phyloP scores from a whole-genome alignment of 495 filamentous ascomycete species.

The Glutinoglossum americanum region DNA sequence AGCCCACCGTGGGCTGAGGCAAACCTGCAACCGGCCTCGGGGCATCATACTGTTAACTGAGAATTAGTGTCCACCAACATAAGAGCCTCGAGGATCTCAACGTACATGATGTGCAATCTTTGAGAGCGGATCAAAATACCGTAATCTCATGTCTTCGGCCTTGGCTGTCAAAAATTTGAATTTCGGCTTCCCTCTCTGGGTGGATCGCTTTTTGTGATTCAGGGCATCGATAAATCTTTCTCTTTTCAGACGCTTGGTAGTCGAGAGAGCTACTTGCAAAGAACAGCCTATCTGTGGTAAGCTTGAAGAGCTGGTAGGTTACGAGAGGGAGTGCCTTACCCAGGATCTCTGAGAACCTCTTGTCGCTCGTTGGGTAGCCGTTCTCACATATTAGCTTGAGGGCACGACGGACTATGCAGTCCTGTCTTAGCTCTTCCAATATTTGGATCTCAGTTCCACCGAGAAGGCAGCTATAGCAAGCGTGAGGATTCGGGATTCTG shows the following conservation, averaged over 20 bases:
- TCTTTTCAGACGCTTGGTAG: conserved; percentile 11
- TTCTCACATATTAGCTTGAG: conserved; percentile 9
- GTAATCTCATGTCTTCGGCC: conserved; percentile 5
- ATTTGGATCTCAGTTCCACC: conserved; percentile 9
- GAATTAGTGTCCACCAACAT: background rate
- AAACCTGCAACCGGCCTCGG: background rate
- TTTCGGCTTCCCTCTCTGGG: background rate
- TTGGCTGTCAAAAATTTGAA: conserved; percentile 8
- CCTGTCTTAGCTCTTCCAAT: conserved; percentile 11
- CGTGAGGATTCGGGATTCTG: conserved; percentile 12
- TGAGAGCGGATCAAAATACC: conserved; percentile 14
- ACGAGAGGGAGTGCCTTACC: background rate
- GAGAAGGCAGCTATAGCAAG: conserved; percentile 16
- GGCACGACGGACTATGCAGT: conserved; percentile 13
- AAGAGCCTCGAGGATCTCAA: background rate
- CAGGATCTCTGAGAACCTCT: background rate
- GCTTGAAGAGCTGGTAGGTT: background rate
- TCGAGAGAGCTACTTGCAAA: conserved; percentile 6
- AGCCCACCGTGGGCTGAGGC: background rate
- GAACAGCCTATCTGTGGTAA: conserved; percentile 9
- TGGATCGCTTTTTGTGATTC: conserved; percentile 4
- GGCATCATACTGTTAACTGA: background rate
- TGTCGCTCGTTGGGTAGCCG: conserved; percentile 7
- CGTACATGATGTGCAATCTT: conserved; percentile 15
- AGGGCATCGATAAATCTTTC: conserved; percentile 11